A percentile compares a stretch with the other conserved stretches of the same genome.
These are phyloP conservation scores for Penicillium diatomitis DNA, from an alignment of 495 filamentous ascomycete genomes.

Conservation along the genomic window DNA sequence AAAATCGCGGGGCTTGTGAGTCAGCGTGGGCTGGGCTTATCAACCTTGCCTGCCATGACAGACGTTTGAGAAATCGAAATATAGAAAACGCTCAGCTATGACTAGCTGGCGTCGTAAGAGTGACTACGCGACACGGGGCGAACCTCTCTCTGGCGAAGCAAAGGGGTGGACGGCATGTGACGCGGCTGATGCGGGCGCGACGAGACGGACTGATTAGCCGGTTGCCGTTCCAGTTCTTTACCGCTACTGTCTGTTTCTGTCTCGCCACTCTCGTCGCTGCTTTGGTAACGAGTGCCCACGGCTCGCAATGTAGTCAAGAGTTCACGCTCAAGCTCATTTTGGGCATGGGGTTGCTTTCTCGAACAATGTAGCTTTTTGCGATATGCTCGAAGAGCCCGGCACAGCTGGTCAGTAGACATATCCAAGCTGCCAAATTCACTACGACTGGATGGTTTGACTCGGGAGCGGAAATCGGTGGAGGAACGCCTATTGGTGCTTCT, in stretches of 20 bases:
- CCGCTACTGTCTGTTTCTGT: conserved; percentile 39
- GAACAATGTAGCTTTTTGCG: conserved; percentile 68
- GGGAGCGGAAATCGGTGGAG: conserved; percentile 48
- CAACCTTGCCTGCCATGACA: too few species aligned
- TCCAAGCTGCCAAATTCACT: conserved; percentile 56
- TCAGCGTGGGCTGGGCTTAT: too few species aligned
- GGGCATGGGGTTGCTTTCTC: conserved; percentile 51
- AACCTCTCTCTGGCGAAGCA: conserved; percentile 18
- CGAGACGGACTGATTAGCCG: conserved; percentile 12
- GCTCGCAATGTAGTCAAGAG: conserved; percentile 64
- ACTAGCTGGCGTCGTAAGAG: conserved; percentile 23
- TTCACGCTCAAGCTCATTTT: conserved; percentile 72
- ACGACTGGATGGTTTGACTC: conserved; percentile 44
- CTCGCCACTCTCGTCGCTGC: conserved; percentile 21
- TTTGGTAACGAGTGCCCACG: conserved; percentile 44
- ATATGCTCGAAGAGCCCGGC: conserved; percentile 69
- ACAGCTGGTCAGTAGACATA: conserved; percentile 70
- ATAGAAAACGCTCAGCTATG: neutral
- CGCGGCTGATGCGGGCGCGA: conserved; percentile 18
- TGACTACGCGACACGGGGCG: conserved; percentile 20
- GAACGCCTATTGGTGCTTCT: conserved; percentile 36
- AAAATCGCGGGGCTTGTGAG: too few species aligned
- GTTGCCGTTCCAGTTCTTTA: conserved; percentile 30
- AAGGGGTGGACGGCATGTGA: conserved; percentile 32
- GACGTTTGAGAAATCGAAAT: too few species aligned